Base-by-base conservation (phyloP, 257 asterid genomes). In the Ligustrum vulgare region DNA sequence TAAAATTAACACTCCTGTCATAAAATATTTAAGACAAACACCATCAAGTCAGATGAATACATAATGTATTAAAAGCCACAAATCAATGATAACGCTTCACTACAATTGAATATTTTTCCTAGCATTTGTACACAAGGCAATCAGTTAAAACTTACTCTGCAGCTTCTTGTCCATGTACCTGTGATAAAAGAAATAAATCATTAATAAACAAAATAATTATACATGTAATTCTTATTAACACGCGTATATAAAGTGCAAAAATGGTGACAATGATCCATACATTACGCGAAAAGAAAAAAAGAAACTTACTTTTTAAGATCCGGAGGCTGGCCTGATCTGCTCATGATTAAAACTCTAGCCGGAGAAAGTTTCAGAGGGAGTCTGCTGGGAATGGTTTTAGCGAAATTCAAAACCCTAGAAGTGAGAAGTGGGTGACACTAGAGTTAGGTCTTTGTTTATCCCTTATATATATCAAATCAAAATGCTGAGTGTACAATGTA, bases 291-390 rank as follows among this genome's bases (percentile, higher is more conserved):
- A 41, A 63, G 9, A 12, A 28, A 28, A 28, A 28, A 28, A 28
- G 1, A 28, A 28, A 41, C 84, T 63, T 73, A 89, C 97, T 93
- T 93, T 77, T 93, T 93, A 58, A 93, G 97, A 91, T 93, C 98
- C 79, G 98, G 97, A 63, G 98, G 97, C 84, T 93, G 97, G 6
- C 98, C 97, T 28, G 98, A 93, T 85, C 98, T 87, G 86, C 98
- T 92, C 96, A 90, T 92, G 77, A 84, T 72, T 78, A 77, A 84
- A 51, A 77, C 34, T 66, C 75, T 70, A 71, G 65, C 22, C 54
- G 2, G 70, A 74, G 60, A 34, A n/a, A 51, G 23, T 51, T 18
- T 51, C 18, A 45, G 70, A 28, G 10, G 1, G 35, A 4, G n/a
- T 32, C 23, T 58, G 22, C 49, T 9, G 20, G 51, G 56, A 51